A percentile compares a stretch with the other conserved stretches of the same genome.
Evolutionary conservation across 192 early-diverging fungal species (phyloP).

Genomic region (Linnemannia exigua): DNA sequence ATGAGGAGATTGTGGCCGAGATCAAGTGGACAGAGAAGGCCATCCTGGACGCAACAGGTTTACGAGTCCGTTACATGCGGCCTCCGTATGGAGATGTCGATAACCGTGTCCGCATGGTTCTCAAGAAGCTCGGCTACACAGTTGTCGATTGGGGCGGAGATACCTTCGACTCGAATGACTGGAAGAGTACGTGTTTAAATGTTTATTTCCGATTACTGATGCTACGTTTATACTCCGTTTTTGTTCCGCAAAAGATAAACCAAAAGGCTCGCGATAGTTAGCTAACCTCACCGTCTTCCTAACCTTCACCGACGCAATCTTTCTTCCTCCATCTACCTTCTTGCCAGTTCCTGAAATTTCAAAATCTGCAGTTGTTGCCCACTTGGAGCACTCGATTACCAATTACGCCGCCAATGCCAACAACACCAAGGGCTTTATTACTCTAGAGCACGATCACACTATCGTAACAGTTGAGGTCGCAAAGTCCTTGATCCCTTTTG

Average conservation of each 20-base stretch:
- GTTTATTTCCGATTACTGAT: neutral
- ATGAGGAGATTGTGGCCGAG: conserved; percentile 55
- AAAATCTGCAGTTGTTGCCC: neutral
- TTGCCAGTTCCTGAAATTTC: conserved; percentile 13
- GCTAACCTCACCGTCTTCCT: neutral
- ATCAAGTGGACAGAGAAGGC: conserved; percentile 54
- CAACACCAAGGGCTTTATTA: conserved; percentile 32
- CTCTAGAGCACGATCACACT: conserved; percentile 42
- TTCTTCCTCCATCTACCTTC: too few relatives aligned
- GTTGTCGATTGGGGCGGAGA: conserved; percentile 52
- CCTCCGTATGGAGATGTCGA: conserved; percentile 82
- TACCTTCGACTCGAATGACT: conserved; percentile 52
- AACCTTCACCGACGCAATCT: neutral
- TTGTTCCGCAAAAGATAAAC: too few relatives aligned
- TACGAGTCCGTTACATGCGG: conserved; percentile 57
- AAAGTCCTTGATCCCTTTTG: conserved; percentile 22
- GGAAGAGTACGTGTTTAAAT: conserved; percentile 39
- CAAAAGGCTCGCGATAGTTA: too few relatives aligned
- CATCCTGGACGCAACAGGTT: conserved; percentile 41
- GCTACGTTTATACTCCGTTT: too few relatives aligned
- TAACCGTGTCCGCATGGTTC: conserved; percentile 77
- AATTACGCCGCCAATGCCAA: neutral
- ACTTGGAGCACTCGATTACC: neutral
- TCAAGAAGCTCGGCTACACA: conserved; percentile 65
- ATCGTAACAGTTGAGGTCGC: conserved; percentile 16